These are phyloP conservation scores for Myochromella boudieri DNA, from an alignment of 768 basidiomycete species.

Conservation along the genomic window DNA sequence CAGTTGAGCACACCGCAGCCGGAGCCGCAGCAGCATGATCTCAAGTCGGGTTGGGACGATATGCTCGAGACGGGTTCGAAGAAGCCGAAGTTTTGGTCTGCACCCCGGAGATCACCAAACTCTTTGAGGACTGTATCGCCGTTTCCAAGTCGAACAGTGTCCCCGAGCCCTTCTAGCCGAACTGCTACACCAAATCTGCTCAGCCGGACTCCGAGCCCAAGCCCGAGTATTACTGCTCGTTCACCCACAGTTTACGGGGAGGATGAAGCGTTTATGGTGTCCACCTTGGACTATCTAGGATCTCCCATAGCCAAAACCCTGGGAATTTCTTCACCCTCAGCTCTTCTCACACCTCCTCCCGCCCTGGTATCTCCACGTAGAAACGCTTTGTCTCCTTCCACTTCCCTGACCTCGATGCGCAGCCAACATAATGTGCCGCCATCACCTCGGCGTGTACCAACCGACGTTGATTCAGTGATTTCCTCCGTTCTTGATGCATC, in stretches of 20 bases:
- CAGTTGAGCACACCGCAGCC: conserved; percentile 20
- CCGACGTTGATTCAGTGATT: conserved; percentile 33
- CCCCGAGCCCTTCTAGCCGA: conserved; percentile 22
- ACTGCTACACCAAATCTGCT: too few species aligned
- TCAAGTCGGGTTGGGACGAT: conserved; percentile 54
- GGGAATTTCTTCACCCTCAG: conserved; percentile 33
- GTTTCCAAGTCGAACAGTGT: conserved; percentile 24
- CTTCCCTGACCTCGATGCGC: conserved; percentile 11
- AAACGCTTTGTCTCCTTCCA: conserved; percentile 7
- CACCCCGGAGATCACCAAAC: conserved; percentile 20
- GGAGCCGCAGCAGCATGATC: conserved; percentile 30
- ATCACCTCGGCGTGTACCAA: conserved; percentile 24
- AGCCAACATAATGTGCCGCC: conserved; percentile 12
- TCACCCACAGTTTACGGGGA: conserved; percentile 20
- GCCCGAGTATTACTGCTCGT: conserved; percentile 23
- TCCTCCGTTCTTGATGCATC: conserved; percentile 36
- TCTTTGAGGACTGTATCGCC: conserved; percentile 19
- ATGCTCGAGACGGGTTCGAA: conserved; percentile 33
- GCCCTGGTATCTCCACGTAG: conserved; percentile 17
- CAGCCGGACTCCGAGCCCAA: conserved; percentile 26
- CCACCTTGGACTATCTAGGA: conserved; percentile 44
- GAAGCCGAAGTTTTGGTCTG: conserved; percentile 21
- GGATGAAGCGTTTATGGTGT: conserved; percentile 40
- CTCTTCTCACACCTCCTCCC: conserved; percentile 18
- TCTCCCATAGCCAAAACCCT: conserved; percentile 43